Evolutionary conservation across 2,329 filamentous ascomycete genomes (phyloP).

Genomic region (Pseudopyrenochaeta lycopersici): DNA sequence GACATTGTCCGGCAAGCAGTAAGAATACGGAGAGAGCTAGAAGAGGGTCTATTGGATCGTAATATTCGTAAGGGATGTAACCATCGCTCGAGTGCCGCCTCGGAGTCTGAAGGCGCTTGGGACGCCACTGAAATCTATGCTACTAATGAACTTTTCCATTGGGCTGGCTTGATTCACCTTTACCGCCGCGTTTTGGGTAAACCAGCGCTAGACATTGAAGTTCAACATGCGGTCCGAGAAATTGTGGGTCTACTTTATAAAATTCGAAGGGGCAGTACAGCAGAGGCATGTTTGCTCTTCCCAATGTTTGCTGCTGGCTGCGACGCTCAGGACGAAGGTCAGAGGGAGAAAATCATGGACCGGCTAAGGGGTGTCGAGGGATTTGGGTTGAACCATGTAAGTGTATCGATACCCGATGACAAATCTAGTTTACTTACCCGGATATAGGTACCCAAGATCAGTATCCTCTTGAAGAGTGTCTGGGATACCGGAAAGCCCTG

Average conservation of each 20-base stretch:
- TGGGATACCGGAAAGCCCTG: constrained; percentile 75
- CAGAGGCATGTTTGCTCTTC: constrained; percentile 79
- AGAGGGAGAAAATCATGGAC: constrained; percentile 69
- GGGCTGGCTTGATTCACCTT: constrained; percentile 79
- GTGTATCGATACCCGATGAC: constrained; percentile 18
- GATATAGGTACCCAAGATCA: constrained; percentile 65
- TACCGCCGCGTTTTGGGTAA: constrained; percentile 76
- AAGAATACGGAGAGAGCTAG: constrained; percentile 68
- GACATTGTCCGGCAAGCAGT: constrained; percentile 66
- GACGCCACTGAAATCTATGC: constrained; percentile 72
- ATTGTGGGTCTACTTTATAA: constrained; percentile 70
- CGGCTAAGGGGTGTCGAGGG: constrained; percentile 74
- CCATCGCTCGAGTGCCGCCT: constrained; percentile 47
- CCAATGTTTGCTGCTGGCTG: constrained; percentile 86
- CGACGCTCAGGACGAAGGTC: constrained; percentile 67
- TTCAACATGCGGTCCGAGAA: constrained; percentile 69
- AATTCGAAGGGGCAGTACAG: constrained; percentile 72
- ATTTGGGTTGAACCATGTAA: constrained; percentile 79
- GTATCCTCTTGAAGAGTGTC: constrained; percentile 71
- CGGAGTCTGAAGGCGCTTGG: constrained; percentile 57
- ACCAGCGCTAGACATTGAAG: constrained; percentile 63
- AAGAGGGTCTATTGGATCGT: constrained; percentile 57
- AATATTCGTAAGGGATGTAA: constrained; percentile 53
- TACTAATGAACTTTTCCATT: constrained; percentile 81
- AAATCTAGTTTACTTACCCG: not conserved